These are phyloP conservation scores for Claviceps sp. DNA, from an alignment of 2,329 filamentous ascomycete species.

Conservation along the genomic window DNA sequence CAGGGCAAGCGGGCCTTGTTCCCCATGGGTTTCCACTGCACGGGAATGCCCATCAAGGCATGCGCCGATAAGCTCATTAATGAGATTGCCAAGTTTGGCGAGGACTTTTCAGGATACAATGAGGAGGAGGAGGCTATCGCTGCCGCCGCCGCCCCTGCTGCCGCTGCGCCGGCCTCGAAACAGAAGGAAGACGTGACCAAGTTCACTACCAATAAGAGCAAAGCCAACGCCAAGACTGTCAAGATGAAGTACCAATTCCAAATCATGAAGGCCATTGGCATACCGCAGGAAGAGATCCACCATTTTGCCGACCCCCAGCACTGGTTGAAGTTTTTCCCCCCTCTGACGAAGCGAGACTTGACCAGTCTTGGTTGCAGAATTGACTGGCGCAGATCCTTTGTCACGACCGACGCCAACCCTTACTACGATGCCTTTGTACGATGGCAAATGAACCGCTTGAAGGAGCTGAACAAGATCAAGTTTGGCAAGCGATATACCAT, in stretches of 20 bases:
- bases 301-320: conserved; percentile 82
- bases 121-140: conserved; percentile 37
- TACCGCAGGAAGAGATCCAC: conserved; percentile 79
- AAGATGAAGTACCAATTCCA: conserved; percentile 95
- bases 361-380: conserved; percentile 74
- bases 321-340: conserved; percentile 82
- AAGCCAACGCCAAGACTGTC: conserved; percentile 77
- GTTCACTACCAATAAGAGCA: conserved; percentile 85
- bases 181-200: conserved; percentile 78
- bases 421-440: conserved; percentile 92
- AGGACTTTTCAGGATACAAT: conserved; percentile 68
- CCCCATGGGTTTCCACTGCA: conserved; percentile 84
- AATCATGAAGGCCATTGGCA: conserved; percentile 85
- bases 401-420: conserved; percentile 92
- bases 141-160: conserved; percentile 36
- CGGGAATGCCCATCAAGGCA: conserved; percentile 96
- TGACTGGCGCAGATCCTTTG: conserved; percentile 85
- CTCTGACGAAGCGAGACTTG: conserved; percentile 52
- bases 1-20: conserved; percentile 78
- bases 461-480: conserved; percentile 82
- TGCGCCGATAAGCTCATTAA: conserved; percentile 88
- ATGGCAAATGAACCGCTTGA: conserved; percentile 94
- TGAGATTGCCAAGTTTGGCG: conserved; percentile 80
- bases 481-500: conserved; percentile 90
- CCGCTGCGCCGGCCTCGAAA: conserved; percentile 36